Evolutionary conservation across 106 monocot genomes (phyloP), one percentile per base, ranked within the genome.

Genomic region (Triglochin maritima): DNA sequence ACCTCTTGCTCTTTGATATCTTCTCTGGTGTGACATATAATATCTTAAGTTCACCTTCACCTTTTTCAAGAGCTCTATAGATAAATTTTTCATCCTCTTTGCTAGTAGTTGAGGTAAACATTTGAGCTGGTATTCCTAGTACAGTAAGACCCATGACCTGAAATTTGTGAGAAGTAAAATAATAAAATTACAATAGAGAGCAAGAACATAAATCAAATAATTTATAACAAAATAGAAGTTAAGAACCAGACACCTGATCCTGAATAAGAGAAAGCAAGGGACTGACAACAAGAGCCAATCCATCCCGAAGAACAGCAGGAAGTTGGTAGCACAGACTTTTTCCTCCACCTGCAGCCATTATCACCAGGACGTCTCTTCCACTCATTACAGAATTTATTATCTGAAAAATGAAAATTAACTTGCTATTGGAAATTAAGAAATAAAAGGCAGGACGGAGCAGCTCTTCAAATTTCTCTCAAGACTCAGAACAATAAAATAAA

Each of bases 21-120:
- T 98, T 98, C 84, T 98, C 98, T 56, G 98, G 98, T 44, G 98
- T 98, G n/a, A 98, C 98, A 78, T 98, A 98, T 59, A 98, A 78
- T 70, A 98, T 78, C 64, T 86, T 98, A 49, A 98, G 69, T 63
- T 83, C 80, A 59, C 79, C 88, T 63, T 92, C 88, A 29, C 91
- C 98, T 84, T 92, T 98, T 61, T 98, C 98, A 68, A 98, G 92
- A 41, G 81, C 75, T 64, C 76, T 88, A 61, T 98, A 92, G 13
- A 92, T 79, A 68, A 77, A 82, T 73, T 83, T 98, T 63, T 98
- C 98, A 79, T 77, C 60, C 74, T 92, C 98, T 51, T 98, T 98
- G 44, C 72, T 81, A 48, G 92, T 98, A 47, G 80, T 82, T 62
- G 98, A 98, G 62, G 98, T 88, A 69, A 98, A 64, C 98, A 86